A percentile compares a stretch with the other conserved stretches of the same genome.
phyloP scores from a whole-genome alignment of 495 filamentous ascomycete genomes.

The Tuber umbilicatum region DNA sequence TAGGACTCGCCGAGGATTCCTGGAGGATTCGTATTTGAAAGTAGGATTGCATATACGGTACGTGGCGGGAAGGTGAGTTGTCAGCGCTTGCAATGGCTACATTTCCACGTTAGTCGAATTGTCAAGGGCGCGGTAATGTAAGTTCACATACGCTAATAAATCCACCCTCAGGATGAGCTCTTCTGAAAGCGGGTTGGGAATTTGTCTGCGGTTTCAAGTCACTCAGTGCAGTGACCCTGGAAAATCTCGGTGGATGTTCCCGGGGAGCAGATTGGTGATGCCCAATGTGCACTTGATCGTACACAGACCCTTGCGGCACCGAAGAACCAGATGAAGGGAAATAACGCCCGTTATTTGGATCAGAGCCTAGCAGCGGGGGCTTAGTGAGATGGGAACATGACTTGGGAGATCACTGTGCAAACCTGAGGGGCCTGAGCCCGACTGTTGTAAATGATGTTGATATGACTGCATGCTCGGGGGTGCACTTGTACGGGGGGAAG shows the following conservation, averaged over 20 bases:
- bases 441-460: constrained; percentile 38
- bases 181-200: constrained; percentile 76
- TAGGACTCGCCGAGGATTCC: constrained; percentile 89
- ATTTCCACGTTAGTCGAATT: constrained; percentile 16
- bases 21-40: constrained; percentile 99
- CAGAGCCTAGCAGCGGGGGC: constrained; percentile 25
- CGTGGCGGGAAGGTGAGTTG: constrained; percentile 83
- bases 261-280: constrained; percentile 49
- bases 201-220: constrained; percentile 81
- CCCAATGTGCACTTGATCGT: constrained; percentile 68
- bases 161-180: constrained; percentile 93
- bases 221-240: constrained; percentile 61
- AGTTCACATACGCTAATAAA: constrained; percentile 82
- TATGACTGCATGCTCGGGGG: constrained; percentile 40
- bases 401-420: constrained; percentile 41
- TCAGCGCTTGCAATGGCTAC: constrained; percentile 92
- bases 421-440: constrained; percentile 47
- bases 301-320: constrained; percentile 60
- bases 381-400: constrained; percentile 16
- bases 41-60: constrained; percentile 97
- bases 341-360: constrained; percentile 43
- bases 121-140: constrained; percentile 5
- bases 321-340: constrained; percentile 64
- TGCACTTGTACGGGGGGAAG: constrained; percentile 38
- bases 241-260: constrained; percentile 81